Conservation (phyloP, 2,329 filamentous ascomycete species). For the Esteya vermicola region DNA sequence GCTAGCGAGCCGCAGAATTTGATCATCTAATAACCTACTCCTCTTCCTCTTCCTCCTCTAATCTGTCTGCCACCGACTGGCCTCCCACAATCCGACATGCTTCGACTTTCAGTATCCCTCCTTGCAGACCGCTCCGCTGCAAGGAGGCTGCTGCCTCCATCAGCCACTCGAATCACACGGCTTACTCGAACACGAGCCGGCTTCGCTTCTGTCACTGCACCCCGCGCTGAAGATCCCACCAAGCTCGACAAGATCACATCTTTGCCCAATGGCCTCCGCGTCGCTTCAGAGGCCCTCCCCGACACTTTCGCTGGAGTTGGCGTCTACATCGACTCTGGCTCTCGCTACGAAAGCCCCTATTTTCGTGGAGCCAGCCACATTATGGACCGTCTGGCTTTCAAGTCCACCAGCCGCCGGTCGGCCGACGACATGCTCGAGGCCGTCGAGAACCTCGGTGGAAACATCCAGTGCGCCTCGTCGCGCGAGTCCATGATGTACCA, state of each 20-base stretch:
- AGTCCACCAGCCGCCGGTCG: constrained; percentile 58
- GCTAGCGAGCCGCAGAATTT: too few species aligned
- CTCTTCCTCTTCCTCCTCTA: too few species aligned
- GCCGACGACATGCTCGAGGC: constrained; percentile 78
- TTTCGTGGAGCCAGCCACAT: constrained; percentile 90
- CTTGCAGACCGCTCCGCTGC: too few species aligned
- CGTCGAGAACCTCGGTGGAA: constrained; percentile 79
- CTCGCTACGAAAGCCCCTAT: constrained; percentile 76
- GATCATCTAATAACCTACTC: too few species aligned
- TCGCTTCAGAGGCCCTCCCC: constrained; percentile 86
- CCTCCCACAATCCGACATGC: too few species aligned
- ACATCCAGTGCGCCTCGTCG: constrained; percentile 92
- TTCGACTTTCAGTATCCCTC: too few species aligned
- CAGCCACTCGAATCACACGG: too few species aligned
- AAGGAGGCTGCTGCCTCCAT: too few species aligned
- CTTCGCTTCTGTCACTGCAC: constrained; percentile 1
- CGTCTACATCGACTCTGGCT: constrained; percentile 90
- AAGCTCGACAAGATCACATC: constrained; percentile 81
- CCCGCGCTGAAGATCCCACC: constrained; percentile 51
- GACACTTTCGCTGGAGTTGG: constrained; percentile 92
- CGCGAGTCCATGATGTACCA: constrained; percentile 98
- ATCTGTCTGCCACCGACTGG: too few species aligned
- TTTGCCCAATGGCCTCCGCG: constrained; percentile 80
- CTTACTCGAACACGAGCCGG: too few species aligned
- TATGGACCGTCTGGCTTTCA: constrained; percentile 90